Percentiles rank a stretch among this genome's conserved stretches.
These are phyloP conservation scores for Cyclotella sp. DNA, from an alignment of 108 stramenopile genomes.

Conservation along the genomic window DNA sequence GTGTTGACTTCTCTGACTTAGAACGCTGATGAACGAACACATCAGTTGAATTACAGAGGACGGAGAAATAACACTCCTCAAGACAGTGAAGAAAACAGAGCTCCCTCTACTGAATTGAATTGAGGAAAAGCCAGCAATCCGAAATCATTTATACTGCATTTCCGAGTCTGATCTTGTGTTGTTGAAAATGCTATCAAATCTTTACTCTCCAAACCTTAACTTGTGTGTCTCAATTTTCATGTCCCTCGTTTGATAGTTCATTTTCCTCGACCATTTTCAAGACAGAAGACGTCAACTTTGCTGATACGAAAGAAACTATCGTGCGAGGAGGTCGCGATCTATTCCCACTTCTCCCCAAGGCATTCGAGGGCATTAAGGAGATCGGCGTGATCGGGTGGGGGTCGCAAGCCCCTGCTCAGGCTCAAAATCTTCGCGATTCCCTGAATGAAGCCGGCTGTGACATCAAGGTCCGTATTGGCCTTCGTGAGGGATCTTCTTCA, in stretches of 20 bases:
- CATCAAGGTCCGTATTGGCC: slow-evolving; percentile 92
- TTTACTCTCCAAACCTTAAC: neutral
- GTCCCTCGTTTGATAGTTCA: neutral
- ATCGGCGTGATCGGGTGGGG: slow-evolving; percentile 99
- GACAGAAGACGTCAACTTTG: slow-evolving; percentile 83
- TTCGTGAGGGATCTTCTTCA: slow-evolving; percentile 93
- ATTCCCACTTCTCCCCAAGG: slow-evolving; percentile 92
- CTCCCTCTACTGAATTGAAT: slow-evolving; percentile 53
- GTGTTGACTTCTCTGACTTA: neutral
- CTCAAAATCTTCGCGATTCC: slow-evolving; percentile 95
- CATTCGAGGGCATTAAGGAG: slow-evolving; percentile 95
- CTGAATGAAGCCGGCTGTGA: slow-evolving; percentile 83
- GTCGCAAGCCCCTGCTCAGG: slow-evolving; percentile 98
- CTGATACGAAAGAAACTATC: slow-evolving; percentile 93
- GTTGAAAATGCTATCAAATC: too few species aligned
- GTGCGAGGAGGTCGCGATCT: slow-evolving; percentile 98
- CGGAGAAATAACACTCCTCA: neutral
- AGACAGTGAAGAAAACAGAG: slow-evolving; percentile 45
- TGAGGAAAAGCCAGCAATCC: slow-evolving; percentile 56
- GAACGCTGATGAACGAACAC: neutral
- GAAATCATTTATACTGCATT: slow-evolving; percentile 56
- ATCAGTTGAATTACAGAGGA: neutral
- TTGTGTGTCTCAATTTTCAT: slow-evolving; percentile 5
- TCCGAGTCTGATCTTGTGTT: slow-evolving; percentile 37
- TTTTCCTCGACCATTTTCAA: slow-evolving; percentile 92